Conservation (phyloP, 2,329 filamentous ascomycete genomes). For the Aspergillus novoparasiticus region DNA sequence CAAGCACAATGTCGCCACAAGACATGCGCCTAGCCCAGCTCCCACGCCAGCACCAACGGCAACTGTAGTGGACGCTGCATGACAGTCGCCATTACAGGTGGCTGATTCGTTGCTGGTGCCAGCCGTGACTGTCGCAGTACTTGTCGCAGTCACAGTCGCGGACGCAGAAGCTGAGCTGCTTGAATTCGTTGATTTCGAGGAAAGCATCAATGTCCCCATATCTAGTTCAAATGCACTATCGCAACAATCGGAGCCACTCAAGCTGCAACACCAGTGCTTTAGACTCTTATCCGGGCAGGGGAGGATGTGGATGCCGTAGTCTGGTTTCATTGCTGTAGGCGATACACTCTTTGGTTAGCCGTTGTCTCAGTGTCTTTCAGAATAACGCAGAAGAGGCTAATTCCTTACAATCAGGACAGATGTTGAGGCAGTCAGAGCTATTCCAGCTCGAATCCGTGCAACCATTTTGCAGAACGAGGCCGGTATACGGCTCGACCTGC, state of each 20-base stretch:
- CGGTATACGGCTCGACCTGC: conserved; percentile 4
- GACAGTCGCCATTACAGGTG: not conserved
- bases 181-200: not conserved
- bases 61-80: not conserved
- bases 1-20: not conserved
- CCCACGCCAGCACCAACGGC: conserved; percentile 5
- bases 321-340: not conserved
- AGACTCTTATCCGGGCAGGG: not conserved
- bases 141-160: not conserved
- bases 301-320: conserved; percentile 5
- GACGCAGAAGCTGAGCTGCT: not conserved
- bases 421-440: not conserved
- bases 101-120: not conserved
- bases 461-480: not conserved
- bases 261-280: conserved; percentile 13
- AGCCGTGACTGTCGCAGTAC: not conserved
- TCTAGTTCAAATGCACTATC: conserved; percentile 1
- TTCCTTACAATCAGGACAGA: not conserved
- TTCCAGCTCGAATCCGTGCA: conserved; percentile 5
- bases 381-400: not conserved
- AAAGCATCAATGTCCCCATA: conserved; percentile 6
- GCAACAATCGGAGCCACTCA: conserved; percentile 9
- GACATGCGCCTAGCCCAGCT: conserved; percentile 5
- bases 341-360: no score
- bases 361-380: not conserved